Percentiles rank a stretch among this genome's conserved stretches.
phyloP scores from a whole-genome alignment of 768 basidiomycete genomes.

The Brasilioporus rufonigricans region DNA sequence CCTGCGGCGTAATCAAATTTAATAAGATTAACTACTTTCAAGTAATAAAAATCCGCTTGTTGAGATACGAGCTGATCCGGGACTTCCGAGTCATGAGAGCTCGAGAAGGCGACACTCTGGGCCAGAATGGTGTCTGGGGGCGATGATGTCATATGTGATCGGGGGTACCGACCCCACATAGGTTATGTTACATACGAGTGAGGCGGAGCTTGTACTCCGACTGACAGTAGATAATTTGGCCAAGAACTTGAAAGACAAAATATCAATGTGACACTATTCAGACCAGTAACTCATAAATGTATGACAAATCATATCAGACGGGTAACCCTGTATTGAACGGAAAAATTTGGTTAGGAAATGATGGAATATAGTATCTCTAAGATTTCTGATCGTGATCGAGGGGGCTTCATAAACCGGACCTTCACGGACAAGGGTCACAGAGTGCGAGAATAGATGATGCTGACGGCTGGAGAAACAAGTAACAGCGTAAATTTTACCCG shows the following conservation, averaged over 20 bases:
- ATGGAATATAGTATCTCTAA: not conserved
- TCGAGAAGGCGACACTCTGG: no score
- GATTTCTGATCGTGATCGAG: not conserved
- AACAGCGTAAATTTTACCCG: no score
- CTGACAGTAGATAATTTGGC: no score
- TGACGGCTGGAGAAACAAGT: not conserved
- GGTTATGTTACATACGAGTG: not conserved
- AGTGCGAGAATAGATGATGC: no score
- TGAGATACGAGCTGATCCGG: not conserved
- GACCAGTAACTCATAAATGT: no score
- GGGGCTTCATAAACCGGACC: not conserved
- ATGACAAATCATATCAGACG: no score
- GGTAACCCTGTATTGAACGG: not conserved
- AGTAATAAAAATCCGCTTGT: not conserved
- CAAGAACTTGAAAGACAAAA: no score
- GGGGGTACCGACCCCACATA: not conserved
- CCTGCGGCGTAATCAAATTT: no score
- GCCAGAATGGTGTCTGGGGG: not conserved
- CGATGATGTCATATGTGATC: not conserved
- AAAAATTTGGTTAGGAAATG: not conserved
- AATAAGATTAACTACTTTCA: no score
- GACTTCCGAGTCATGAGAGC: not conserved
- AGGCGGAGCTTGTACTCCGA: no score
- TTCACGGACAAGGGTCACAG: not conserved
- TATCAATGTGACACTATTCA: no score